Percentiles rank a stretch among this genome's conserved stretches.
phyloP scores from a whole-genome alignment of 768 basidiomycete genomes.

The Lactarius tabidus region DNA sequence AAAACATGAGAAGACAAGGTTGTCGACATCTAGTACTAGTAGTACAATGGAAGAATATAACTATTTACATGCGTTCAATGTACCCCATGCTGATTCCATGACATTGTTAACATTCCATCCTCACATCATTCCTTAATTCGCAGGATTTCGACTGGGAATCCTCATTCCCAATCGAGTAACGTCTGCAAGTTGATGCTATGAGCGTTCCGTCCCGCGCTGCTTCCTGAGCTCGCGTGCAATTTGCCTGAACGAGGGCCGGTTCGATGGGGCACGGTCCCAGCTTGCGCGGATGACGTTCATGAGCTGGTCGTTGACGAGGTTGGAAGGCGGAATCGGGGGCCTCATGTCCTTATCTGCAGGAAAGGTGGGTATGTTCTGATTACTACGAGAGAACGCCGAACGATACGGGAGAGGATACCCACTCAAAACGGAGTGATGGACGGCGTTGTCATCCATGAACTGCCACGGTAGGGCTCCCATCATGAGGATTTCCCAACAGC shows the following conservation, averaged over 20 bases:
- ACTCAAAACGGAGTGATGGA: constrained; percentile 52
- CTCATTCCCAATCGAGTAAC: too few relatives aligned
- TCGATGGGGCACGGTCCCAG: constrained; percentile 52
- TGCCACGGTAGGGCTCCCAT: constrained; percentile 62
- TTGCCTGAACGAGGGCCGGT: constrained; percentile 50
- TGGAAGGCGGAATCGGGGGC: constrained; percentile 38
- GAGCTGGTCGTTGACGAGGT: constrained; percentile 34
- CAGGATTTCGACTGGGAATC: too few relatives aligned
- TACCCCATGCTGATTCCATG: too few relatives aligned
- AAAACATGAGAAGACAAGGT: too few relatives aligned
- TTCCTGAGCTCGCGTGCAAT: constrained; percentile 45
- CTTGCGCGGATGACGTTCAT: constrained; percentile 47
- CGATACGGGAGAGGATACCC: not conserved
- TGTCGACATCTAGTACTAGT: too few relatives aligned
- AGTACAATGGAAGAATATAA: too few relatives aligned
- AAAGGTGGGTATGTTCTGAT: not conserved
- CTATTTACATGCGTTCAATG: too few relatives aligned
- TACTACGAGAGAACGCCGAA: too few relatives aligned
- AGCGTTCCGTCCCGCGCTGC: constrained; percentile 39
- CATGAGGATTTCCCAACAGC: constrained; percentile 58
- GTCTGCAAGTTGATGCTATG: constrained; percentile 5
- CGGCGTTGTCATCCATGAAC: constrained; percentile 45
- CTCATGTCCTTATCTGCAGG: constrained; percentile 27
- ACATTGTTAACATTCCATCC: too few relatives aligned
- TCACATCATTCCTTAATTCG: too few relatives aligned